Evolutionary conservation across 164 flowering plant genomes (phyloP), one percentile per base, ranked within the genome.

Genomic region (Vitis labrusca): DNA sequence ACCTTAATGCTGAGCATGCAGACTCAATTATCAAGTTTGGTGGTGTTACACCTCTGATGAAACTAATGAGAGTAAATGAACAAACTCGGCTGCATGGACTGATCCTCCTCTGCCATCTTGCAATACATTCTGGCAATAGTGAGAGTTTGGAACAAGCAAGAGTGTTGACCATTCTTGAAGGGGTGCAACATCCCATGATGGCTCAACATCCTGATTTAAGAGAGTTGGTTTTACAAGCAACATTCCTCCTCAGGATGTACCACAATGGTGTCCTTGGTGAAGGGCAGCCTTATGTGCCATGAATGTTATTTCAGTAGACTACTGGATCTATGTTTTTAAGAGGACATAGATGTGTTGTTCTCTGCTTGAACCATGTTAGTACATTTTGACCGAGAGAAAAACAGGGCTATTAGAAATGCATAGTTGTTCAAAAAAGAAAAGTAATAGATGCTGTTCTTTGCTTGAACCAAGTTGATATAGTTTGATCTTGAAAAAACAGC

Each of bases 31-130:
- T 91, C 17, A 91, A 89, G 66, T 82, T 76, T 61, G 74, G 79
- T 15, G 94, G 86, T 17, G 84, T 91, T 13, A 82, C 82, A 3
- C 81, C 73, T 61, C 63, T 94, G 63, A 77, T 90, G 84, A 84
- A 73, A 62, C 61, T 94, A 79, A 52, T 88, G 54, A 86, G 84
- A 77, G 71, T 60, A 9, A 75, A 63, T 32, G 97, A 88, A 9
- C 67, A 58, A 54, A 69, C 79, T 9, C 88, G 83, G 69, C 14
- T 78, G 71, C 78, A 82, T 48, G 89, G 81, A 27, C 66, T 94
- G 54, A 59, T 81, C 63, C 83, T 92, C 27, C 88, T 94, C 13
- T 89, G 94, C 75, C 84, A 86, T 80, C 79, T 94, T 67, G 94
- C 92, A 10, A 44, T 84, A 37, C 82, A 89, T 71, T 90, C 81